Base-by-base conservation (phyloP, 108 stramenopile species). In the Skeletonema tropicum region DNA sequence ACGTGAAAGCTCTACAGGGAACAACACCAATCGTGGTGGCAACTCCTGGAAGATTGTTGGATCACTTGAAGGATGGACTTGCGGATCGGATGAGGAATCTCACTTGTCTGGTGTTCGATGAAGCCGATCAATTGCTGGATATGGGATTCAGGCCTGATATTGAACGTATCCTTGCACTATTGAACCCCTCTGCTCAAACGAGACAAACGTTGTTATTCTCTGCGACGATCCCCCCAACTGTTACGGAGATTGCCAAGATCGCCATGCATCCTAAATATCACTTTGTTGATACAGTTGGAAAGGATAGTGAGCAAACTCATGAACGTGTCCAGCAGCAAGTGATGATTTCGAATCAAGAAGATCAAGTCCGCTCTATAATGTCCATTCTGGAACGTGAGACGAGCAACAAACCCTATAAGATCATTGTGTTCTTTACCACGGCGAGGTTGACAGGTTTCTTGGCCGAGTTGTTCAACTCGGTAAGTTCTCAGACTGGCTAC, bases 91-190 rank as follows among this genome's bases (percentile, higher is more conserved):
- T 85, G 77, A 26, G 62, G 12, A 75, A 80, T 30, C 70, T 86
- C 0, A 62, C 73, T 36, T 42, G 41, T 10, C 60, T 86, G 7
- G 64, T 83, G 17, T 60, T 84, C 11, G 83, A 84, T 60, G 83
- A 83, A 62, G 83, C 83, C 0, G 86, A 97, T 74, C 95, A 85
- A 46, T 73, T 98, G 7, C 70, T 97, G 3, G 97, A 97, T 61
- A 95, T 97, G 96, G 97, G 97, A 45, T 98, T 98, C 76, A 87
- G 90, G 8, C 86, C 86, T 13, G 95, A 92, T 19, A 88, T 98
- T 66, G 79, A 89, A 64, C 35, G 83, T 19, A 96, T 98, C 32
- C 66, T 97, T 11, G 75, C 41, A 10, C 75, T 73, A 3, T 74
- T 84, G 66, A 41, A 94, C 23, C 92, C 91, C 5, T 26, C 70